Percentiles rank a stretch among this genome's conserved stretches.
phyloP scores from a whole-genome alignment of 441 rosid genomes.

The Bocquillonia castaneifolia region DNA sequence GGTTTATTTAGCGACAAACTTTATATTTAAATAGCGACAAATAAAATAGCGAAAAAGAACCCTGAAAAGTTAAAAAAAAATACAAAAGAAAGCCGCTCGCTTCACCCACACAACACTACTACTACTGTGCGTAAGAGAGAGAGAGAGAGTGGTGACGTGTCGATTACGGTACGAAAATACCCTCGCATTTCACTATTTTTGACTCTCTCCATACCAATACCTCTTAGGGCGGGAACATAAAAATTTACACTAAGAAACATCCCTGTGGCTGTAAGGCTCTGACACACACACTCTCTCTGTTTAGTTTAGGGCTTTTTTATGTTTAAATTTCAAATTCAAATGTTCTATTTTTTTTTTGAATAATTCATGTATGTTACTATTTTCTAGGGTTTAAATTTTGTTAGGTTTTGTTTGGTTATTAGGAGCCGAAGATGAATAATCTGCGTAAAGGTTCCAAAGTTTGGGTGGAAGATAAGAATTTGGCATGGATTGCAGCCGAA shows the following conservation, averaged over 20 bases:
- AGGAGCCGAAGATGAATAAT: conserved; percentile 43
- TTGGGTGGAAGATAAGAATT: conserved; percentile 73
- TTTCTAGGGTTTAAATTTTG: conserved; percentile 23
- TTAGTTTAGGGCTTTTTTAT: conserved; percentile 16
- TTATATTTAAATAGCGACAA: not conserved
- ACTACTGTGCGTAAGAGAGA: not conserved
- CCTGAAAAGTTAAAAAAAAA: not conserved
- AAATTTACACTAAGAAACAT: conserved; percentile 15
- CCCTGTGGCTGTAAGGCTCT: conserved; percentile 20
- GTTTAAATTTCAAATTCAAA: not conserved
- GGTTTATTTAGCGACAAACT: too few relatives aligned
- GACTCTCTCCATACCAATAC: conserved; percentile 20
- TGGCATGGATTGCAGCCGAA: conserved; percentile 81
- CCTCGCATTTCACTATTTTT: conserved; percentile 27
- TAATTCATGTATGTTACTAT: too few relatives aligned
- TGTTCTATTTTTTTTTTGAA: too few relatives aligned
- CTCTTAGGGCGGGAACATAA: conserved; percentile 59
- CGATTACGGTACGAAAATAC: conserved; percentile 26
- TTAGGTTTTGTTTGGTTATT: not conserved
- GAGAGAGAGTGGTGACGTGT: conserved; percentile 60
- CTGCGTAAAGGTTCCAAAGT: conserved; percentile 74
- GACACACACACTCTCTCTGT: conserved; percentile 4
- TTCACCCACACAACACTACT: not conserved
- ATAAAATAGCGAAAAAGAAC: not conserved
- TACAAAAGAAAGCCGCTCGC: not conserved